These are phyloP conservation scores for Neopestalotiopsis sp. DNA, from an alignment of 2,329 filamentous ascomycete genomes.

Conservation along the genomic window DNA sequence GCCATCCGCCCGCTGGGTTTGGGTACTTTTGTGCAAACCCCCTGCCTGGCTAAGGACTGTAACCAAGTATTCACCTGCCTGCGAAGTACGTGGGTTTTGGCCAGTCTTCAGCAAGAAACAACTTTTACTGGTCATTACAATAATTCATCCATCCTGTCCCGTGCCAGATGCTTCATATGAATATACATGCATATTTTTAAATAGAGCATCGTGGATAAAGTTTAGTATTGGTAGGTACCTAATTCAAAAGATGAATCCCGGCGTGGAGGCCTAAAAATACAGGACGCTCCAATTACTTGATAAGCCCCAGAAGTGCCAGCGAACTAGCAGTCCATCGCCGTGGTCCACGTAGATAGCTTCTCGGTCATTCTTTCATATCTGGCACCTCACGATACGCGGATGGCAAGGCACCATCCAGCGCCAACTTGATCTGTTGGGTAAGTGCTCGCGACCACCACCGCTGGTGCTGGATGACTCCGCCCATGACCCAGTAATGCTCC, in stretches of 20 bases:
- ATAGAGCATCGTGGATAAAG: not conserved
- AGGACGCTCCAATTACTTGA: not conserved
- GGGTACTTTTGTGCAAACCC: not conserved
- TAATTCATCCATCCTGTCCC: not conserved
- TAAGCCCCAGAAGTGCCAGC: not conserved
- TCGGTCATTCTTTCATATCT: not conserved
- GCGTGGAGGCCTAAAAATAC: not conserved
- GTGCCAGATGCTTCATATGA: not conserved
- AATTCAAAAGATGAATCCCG: not conserved
- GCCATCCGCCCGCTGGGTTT: not conserved
- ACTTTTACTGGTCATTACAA: not conserved
- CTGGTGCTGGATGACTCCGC: conserved; percentile 39
- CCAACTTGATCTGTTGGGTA: conserved; percentile 47
- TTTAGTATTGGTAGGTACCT: not conserved
- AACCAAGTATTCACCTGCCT: no score
- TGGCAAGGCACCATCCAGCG: conserved; percentile 39
- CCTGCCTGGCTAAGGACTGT: not conserved
- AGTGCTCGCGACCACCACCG: conserved; percentile 44
- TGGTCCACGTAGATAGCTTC: not conserved
- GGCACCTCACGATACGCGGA: conserved; percentile 33
- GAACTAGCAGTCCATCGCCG: not conserved
- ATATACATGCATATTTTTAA: not conserved
- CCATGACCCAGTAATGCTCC: conserved; percentile 43
- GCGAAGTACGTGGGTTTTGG: no score
- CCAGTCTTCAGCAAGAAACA: not conserved